A percentile compares a stretch with the other conserved stretches of the same genome.
Conservation (phyloP, 1,284 basidiomycete species). For the Puccinia polysora region DNA sequence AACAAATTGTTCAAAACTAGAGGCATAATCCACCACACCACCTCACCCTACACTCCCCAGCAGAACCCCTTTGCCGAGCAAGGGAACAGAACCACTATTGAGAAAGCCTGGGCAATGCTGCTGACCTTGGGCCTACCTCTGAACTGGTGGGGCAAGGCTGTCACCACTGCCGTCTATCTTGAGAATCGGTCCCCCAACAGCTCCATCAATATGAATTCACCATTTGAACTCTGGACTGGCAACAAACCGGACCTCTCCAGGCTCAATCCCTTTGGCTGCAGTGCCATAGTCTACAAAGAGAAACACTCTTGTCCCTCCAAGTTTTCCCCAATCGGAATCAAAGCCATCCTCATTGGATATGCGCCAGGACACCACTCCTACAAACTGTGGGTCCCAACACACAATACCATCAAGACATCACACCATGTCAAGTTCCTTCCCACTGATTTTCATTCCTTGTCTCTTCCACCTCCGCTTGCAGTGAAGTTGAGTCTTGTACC, state of each 20-base stretch:
- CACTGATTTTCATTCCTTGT: not conserved
- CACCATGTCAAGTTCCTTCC: not conserved
- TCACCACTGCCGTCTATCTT: not conserved
- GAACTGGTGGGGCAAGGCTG: not conserved
- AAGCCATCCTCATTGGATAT: not conserved
- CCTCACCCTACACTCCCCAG: not conserved
- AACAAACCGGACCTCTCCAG: not conserved
- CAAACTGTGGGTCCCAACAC: not conserved
- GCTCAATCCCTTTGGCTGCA: not conserved
- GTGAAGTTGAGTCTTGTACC: not conserved
- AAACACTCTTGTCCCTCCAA: not conserved
- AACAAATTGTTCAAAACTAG: not conserved
- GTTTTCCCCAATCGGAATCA: not conserved
- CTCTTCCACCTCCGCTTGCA: not conserved
- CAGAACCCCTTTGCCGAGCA: too few relatives aligned
- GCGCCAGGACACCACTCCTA: not conserved
- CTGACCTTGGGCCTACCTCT: not conserved
- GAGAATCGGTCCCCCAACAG: not conserved
- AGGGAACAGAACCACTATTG: too few relatives aligned
- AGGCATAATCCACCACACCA: not conserved
- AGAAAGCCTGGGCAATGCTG: not conserved
- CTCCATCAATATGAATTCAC: not conserved
- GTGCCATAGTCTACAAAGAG: not conserved
- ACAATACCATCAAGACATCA: not conserved
- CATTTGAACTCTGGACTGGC: not conserved